A percentile compares a stretch with the other conserved stretches of the same genome.
Evolutionary conservation across 805 yeast genomes (phyloP).

Genomic region (Suhomyces xylopsoci): DNA sequence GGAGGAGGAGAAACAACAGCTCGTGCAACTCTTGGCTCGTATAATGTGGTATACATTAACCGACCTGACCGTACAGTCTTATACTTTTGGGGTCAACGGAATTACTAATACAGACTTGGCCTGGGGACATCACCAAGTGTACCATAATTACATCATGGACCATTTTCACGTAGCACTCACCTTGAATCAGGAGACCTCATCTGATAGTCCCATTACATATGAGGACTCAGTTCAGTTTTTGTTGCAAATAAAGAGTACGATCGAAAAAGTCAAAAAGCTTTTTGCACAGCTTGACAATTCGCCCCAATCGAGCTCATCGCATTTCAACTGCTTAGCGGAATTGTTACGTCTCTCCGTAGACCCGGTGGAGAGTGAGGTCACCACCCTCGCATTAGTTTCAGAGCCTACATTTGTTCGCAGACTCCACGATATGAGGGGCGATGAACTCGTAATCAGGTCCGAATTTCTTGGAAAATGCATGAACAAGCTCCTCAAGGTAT

Average conservation of each 20-base stretch:
- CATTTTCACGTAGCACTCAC: background rate
- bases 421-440: background rate
- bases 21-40: background rate
- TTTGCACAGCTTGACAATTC: background rate
- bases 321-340: background rate
- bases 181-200: background rate
- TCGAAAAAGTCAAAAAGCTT: background rate
- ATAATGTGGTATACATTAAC: background rate
- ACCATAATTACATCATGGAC: background rate
- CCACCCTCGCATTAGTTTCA: background rate
- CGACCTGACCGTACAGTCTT: background rate
- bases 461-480: background rate
- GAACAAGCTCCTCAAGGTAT: background rate
- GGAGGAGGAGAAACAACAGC: background rate
- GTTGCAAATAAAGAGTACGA: background rate
- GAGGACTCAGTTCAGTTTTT: background rate
- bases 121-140: background rate
- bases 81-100: background rate
- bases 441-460: background rate
- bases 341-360: background rate
- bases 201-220: background rate
- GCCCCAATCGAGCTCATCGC: background rate
- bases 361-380: background rate
- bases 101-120: too few species aligned
- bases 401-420: background rate